Conservation (phyloP, 2,329 filamentous ascomycete genomes). For the Graphiopsis chlorocephala region DNA sequence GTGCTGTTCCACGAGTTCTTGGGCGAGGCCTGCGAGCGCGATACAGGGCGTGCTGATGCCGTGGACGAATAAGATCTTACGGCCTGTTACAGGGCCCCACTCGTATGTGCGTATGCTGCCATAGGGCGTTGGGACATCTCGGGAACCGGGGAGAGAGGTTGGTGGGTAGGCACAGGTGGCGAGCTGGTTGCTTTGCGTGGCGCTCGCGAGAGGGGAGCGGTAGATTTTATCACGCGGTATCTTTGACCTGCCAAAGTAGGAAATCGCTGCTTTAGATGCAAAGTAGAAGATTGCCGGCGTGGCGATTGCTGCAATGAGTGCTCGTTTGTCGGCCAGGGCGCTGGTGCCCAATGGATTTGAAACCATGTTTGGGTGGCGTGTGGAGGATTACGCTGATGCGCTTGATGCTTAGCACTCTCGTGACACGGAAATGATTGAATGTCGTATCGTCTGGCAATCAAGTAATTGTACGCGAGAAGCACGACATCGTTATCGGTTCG, state of each 20-base stretch:
- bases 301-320: background rate
- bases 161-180: constrained; percentile 57
- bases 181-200: background rate
- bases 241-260: background rate
- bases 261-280: background rate
- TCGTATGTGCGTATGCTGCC: constrained; percentile 74
- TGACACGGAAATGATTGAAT: background rate
- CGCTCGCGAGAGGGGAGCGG: background rate
- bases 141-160: constrained; percentile 65
- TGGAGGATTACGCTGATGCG: background rate
- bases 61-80: constrained; percentile 72
- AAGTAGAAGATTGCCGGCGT: background rate
- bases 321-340: background rate
- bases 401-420: background rate
- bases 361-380: background rate
- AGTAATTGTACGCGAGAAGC: background rate
- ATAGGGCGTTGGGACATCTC: constrained; percentile 68
- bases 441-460: background rate
- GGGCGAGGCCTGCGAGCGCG: constrained; percentile 64
- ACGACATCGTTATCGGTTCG: background rate
- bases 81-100: constrained; percentile 67
- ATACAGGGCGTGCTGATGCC: constrained; percentile 78
- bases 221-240: background rate
- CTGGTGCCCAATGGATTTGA: background rate
- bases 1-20: constrained; percentile 58